Evolutionary conservation across 2,329 filamentous ascomycete species (phyloP).

Genomic region (Cercospora sesami): DNA sequence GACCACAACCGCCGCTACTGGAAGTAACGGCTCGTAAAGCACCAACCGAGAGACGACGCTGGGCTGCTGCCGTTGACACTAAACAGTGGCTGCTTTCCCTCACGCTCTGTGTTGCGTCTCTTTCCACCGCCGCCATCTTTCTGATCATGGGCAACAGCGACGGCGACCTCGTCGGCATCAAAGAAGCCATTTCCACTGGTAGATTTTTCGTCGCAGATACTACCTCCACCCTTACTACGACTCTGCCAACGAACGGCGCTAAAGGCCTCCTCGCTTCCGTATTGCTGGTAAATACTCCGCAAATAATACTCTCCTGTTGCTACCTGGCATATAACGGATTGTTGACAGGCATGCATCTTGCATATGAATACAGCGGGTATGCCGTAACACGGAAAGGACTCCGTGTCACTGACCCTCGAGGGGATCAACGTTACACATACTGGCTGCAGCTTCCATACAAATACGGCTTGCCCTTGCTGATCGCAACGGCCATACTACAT

Average conservation of each 20-base stretch:
- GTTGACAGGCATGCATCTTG: constrained; percentile 50
- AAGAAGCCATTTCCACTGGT: not conserved
- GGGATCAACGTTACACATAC: constrained; percentile 44
- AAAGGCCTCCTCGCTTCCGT: constrained; percentile 26
- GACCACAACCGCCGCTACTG: too few relatives aligned
- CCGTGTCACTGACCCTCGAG: constrained; percentile 42
- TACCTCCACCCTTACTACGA: constrained; percentile 4
- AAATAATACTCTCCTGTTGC: constrained; percentile 49
- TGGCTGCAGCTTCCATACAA: constrained; percentile 45
- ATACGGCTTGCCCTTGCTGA: constrained; percentile 42
- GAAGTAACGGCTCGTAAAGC: too few relatives aligned
- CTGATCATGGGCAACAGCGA: not conserved
- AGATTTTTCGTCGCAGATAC: not conserved
- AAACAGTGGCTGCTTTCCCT: not conserved
- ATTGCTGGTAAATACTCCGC: constrained; percentile 51
- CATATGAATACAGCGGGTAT: constrained; percentile 50
- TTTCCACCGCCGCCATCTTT: not conserved
- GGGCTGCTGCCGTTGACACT: not conserved
- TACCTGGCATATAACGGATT: constrained; percentile 51
- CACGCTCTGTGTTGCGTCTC: not conserved
- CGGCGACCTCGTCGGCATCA: not conserved
- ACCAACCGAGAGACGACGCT: not conserved
- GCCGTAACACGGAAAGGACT: constrained; percentile 25
- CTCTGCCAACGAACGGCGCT: constrained; percentile 12
- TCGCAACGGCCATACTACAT: constrained; percentile 39